Base-by-base conservation (phyloP, 148 eudicot genomes). In the Agrostemma githago region DNA sequence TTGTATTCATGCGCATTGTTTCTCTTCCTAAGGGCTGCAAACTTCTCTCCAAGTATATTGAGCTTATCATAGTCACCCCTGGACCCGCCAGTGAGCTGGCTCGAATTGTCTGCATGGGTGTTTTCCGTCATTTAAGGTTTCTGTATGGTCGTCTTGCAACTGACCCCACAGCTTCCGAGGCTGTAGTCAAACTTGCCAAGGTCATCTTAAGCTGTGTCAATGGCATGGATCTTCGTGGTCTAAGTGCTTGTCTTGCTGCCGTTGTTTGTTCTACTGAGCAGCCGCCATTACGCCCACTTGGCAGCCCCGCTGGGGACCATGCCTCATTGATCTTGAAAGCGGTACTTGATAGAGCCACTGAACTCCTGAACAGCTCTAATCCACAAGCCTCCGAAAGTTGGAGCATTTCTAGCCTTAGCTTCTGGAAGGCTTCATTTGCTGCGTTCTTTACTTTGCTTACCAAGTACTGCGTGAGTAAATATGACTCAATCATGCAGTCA, bases 351-450 rank as follows among this genome's bases (percentile, higher is more conserved):
- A 83, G 93, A 77, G 97, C 96, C 43, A 90, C 92, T 17, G 84
- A 86, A 65, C 79, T 91, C 17, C 80, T 91, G 37, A 91, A 80
- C 14, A 86, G 75, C 51, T 86, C 83, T 7, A 87, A 81, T 74
- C 89, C 91, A 0, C 83, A 79, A 20, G 83, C 81, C 61, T 75
- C 83, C 2, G 65, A 38, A 62, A 62, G 65, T 62, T 62, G 65
- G 65, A 62, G 65, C 40, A 12, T 62, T 8, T 62, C 65, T 21
- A 62, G 65, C 66, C 77, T 88, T 71, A 80, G 78, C 42, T 87
- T 94, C 76, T 94, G 98, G 98, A 96, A 94, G 84, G 97, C 93
- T 53, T 89, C 96, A 2, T 94, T 94, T 77, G 87, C 85, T 79
- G 87, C 84, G 4, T 94, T 92, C 71, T 94, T 91, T 73, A 81